Base-by-base conservation (phyloP, 2,329 filamentous ascomycete species). In the Alternaria conjuncta region DNA sequence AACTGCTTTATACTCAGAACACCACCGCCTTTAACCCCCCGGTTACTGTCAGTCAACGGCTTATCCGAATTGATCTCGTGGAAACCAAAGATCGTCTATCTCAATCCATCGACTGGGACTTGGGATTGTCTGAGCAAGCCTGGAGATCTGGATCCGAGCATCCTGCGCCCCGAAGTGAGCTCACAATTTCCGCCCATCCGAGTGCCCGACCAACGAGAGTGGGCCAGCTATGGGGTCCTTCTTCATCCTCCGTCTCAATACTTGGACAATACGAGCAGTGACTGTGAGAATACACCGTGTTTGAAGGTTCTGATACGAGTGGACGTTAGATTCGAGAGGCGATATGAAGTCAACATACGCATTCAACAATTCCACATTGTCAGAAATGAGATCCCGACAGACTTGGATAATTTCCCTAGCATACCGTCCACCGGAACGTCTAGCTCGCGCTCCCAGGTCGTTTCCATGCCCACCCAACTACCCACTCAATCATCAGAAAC, bases 311-410 rank as follows among this genome's bases (percentile, higher is more conserved):
- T 32, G 28, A 4, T 51, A 11, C 18, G 49, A 3, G 8, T 36
- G 1, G 20, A 32, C 15, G 18, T 51, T 6, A 9, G 28, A 6
- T 32, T 21, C 12, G 1, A 32, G 5, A 5, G 1, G 26, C 26
- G 49, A 23, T 23, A 51, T 15, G 11, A n/a, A 6, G 12, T 15
- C 0, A 6, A 51, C 7, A 28, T 15, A 7, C 3, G 12, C 28
- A 51, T 32, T 1, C 32, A n/a, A n/a, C 7, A n/a, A 15, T 36
- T 36, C 15, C 32, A 36, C 12, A 6, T 25, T 9, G 4, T 11
- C 2, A 5, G 4, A 1, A 32, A 28, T 6, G 11, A 18, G 2
- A 15, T 18, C 20, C 10, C 6, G 4, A 21, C n/a, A 6, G 0
- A 13, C 2, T 18, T 0, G 18, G 30, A 28, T 3, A 2, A 6